phyloP scores from a whole-genome alignment of 2,329 filamentous ascomycete species.

The Penicillium hordei region DNA sequence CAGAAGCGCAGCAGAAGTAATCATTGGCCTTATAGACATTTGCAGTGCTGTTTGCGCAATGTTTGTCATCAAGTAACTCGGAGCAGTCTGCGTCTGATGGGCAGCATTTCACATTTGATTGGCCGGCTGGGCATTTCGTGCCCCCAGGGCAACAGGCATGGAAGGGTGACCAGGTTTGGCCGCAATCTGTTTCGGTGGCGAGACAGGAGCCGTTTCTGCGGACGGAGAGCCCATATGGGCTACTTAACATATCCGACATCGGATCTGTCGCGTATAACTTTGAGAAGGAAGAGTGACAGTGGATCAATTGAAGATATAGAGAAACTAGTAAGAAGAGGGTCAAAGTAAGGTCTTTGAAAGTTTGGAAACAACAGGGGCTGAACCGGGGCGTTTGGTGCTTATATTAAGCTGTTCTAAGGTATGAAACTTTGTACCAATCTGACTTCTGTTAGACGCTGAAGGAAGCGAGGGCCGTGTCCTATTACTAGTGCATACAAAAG shows the following conservation, averaged over 20 bases:
- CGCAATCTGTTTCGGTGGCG: slow-evolving; percentile 20
- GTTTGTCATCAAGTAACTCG: slow-evolving; percentile 8
- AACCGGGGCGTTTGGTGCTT: background rate
- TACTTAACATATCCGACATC: slow-evolving; percentile 4
- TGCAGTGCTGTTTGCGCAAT: slow-evolving; percentile 25
- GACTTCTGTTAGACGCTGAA: background rate
- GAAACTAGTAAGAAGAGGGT: background rate
- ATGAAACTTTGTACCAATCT: background rate
- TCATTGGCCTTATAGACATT: slow-evolving; percentile 25
- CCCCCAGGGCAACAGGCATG: slow-evolving; percentile 20
- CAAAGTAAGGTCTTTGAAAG: background rate
- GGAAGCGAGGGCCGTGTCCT: background rate
- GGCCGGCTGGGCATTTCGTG: slow-evolving; percentile 16
- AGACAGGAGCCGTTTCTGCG: slow-evolving; percentile 23
- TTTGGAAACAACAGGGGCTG: background rate
- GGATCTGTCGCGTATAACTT: background rate
- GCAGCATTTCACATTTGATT: slow-evolving; percentile 21
- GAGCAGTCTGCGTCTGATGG: slow-evolving; percentile 18
- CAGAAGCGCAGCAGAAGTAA: slow-evolving; percentile 26
- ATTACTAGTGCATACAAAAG: background rate
- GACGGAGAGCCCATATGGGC: slow-evolving; percentile 13
- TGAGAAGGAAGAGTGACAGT: too few relatives aligned
- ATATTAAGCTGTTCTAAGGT: background rate
- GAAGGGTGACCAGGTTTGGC: slow-evolving; percentile 20
- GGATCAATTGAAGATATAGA: background rate